Percentiles rank a stretch among this genome's conserved stretches.
These are phyloP conservation scores for Phytophthora melonis DNA, from an alignment of 352 stramenopile species.

Conservation along the genomic window DNA sequence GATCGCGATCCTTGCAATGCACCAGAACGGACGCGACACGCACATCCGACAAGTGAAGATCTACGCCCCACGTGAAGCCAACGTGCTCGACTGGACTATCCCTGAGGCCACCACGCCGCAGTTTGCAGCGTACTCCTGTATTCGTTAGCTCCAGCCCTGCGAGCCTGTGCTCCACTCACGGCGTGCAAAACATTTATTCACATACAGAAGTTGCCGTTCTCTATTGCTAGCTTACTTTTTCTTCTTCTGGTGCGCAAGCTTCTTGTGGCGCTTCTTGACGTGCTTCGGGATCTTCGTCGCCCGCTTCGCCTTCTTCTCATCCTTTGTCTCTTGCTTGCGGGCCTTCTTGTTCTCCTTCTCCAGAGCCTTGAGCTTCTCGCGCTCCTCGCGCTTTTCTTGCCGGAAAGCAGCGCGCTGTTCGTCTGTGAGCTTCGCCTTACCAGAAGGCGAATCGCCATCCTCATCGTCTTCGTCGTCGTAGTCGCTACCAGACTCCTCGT, in stretches of 20 bases:
- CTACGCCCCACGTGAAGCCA: constrained; percentile 81
- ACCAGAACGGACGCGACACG: constrained; percentile 98
- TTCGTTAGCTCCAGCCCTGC: constrained; percentile 41
- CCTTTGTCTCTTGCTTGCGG: constrained; percentile 97
- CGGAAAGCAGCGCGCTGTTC: constrained; percentile 88
- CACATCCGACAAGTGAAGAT: constrained; percentile 96
- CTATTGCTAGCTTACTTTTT: constrained; percentile 37
- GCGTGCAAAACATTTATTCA: not conserved
- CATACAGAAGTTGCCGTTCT: constrained; percentile 6
- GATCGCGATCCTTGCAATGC: constrained; percentile 96
- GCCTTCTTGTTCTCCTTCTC: constrained; percentile 89
- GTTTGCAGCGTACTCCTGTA: constrained; percentile 75
- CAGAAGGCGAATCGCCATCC: constrained; percentile 23
- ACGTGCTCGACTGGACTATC: constrained; percentile 58
- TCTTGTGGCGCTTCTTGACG: constrained; percentile 98
- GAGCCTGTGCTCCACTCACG: too few species aligned
- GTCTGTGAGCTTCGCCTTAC: constrained; percentile 65
- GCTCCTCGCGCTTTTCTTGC: constrained; percentile 79
- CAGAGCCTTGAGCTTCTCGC: constrained; percentile 59
- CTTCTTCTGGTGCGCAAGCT: constrained; percentile 92
- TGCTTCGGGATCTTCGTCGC: constrained; percentile 99
- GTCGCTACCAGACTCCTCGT: constrained; percentile 49
- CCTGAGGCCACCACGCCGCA: constrained; percentile 70
- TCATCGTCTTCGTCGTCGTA: constrained; percentile 30
- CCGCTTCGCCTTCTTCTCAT: constrained; percentile 93